Percentiles rank a stretch among this genome's conserved stretches.
Conservation (phyloP, 2,329 filamentous ascomycete genomes). For the Ophiostoma tasmaniense region DNA sequence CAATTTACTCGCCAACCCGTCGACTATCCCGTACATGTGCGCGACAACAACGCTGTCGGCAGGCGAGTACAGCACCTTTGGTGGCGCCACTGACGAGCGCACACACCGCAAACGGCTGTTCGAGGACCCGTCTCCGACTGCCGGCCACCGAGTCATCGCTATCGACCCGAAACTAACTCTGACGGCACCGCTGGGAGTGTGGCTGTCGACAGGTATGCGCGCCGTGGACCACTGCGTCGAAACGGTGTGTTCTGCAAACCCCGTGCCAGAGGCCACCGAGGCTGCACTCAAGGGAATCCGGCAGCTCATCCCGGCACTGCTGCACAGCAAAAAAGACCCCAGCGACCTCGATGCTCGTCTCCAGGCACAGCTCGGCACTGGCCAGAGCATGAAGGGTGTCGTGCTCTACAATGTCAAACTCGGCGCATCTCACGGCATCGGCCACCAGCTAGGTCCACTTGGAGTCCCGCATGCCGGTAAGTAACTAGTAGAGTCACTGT, state of each 20-base stretch:
- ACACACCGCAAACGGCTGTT: slow-evolving; percentile 21
- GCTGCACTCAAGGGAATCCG: slow-evolving; percentile 30
- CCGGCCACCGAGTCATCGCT: slow-evolving; percentile 39
- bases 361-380: slow-evolving; percentile 38
- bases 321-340: slow-evolving; percentile 23
- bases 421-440: slow-evolving; percentile 33
- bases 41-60: slow-evolving; percentile 22
- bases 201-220: neutral
- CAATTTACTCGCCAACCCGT: slow-evolving; percentile 3
- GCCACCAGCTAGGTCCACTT: slow-evolving; percentile 32
- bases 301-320: slow-evolving; percentile 30
- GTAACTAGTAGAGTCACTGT: slow-evolving; percentile 23
- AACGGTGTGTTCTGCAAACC: slow-evolving; percentile 37
- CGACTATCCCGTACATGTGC: slow-evolving; percentile 20
- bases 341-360: slow-evolving; percentile 30
- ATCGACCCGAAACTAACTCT: slow-evolving; percentile 40
- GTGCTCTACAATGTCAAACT: slow-evolving; percentile 31
- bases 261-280: slow-evolving; percentile 28
- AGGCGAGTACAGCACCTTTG: slow-evolving; percentile 22
- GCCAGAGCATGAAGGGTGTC: slow-evolving; percentile 38
- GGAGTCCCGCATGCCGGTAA: slow-evolving; percentile 33
- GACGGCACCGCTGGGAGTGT: slow-evolving; percentile 33
- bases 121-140: slow-evolving; percentile 22
- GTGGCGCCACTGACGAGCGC: slow-evolving; percentile 21
- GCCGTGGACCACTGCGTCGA: neutral